A percentile compares a stretch with the other conserved stretches of the same genome.
phyloP scores from a whole-genome alignment of 2,329 filamentous ascomycete species.

The Talaromyces pinophilus region DNA sequence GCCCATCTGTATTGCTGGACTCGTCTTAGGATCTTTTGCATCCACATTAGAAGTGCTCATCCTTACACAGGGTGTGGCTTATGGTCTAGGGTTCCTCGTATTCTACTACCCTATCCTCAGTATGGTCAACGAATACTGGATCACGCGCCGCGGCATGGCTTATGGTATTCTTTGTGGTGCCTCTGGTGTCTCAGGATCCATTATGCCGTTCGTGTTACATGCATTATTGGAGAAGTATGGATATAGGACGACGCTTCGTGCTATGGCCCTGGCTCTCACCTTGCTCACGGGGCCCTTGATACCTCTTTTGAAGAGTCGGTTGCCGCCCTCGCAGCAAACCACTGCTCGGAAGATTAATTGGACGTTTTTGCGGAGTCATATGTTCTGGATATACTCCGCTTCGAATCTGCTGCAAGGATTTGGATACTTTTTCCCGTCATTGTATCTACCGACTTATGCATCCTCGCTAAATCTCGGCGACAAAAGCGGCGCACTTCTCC shows the following conservation, averaged over 20 bases:
- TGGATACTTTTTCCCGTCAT: background rate
- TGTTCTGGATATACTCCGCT: background rate
- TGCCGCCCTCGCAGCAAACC: background rate
- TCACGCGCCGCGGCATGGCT: background rate
- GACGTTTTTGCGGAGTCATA: background rate
- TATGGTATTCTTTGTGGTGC: slow-evolving; percentile 7
- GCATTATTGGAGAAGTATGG: background rate
- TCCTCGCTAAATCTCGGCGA: background rate
- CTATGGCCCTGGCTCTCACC: background rate
- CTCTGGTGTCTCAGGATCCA: background rate
- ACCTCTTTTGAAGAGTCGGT: background rate
- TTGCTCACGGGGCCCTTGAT: background rate
- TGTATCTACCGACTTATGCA: background rate
- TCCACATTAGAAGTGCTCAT: background rate
- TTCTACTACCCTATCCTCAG: background rate
- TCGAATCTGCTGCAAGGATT: background rate
- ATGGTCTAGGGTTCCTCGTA: background rate
- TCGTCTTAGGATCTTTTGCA: background rate
- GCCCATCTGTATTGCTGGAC: background rate
- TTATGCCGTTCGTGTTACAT: background rate
- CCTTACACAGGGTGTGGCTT: background rate
- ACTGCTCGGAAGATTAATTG: background rate
- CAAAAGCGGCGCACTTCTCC: background rate
- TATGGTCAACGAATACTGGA: slow-evolving; percentile 1
- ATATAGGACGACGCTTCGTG: background rate